Base-by-base conservation (phyloP, 2,329 filamentous ascomycete genomes). In the Pyricularia pennisetigena region DNA sequence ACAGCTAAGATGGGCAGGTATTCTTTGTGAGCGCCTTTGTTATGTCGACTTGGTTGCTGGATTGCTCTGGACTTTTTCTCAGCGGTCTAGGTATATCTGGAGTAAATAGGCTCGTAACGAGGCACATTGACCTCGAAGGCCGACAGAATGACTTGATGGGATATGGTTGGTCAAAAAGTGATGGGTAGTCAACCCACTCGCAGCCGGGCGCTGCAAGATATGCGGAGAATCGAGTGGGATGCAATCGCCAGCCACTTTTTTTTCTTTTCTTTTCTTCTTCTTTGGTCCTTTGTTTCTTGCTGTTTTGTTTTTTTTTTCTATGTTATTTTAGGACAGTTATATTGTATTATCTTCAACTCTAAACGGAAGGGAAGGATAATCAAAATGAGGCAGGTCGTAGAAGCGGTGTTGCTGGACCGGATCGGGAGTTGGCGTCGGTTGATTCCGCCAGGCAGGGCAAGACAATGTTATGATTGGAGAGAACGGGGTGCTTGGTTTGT, bases 181-280 rank as follows among this genome's bases (percentile, higher is more conserved):
- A 61, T 61, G 24, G 57, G 57, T 61, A 61, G 24, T 61, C 23
- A 61, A 61, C 57, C 57, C 57, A 61, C 57, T 26, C 57, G 57
- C 24, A 61, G 57, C 54, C 57, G 57, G 57, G 24, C n/a, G 12
- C 57, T 61, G 57, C 57, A 61, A 61, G 57, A 61, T 61, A 61
- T 61, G 57, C 57, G 57, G 57, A 61, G 57, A 61, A 61, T 61
- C 57, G 57, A 61, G 57, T 61, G 57, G 57, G 57, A 61, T 61
- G 57, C 24, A 61, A 61, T 23, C 57, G 57, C 57, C 57, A 61
- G 57, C 57, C 57, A 61, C 57, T 61, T 61, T 61, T 24, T 61
- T 59, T 59, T 26, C 12, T 16, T 61, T 26, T 6, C 14, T 23
- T 12, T 61, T 12, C 9, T 59, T 12, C 9, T 59, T 54, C 8